phyloP scores from a whole-genome alignment of 371 early-diverging fungal species.

The Actinomucor elegans region DNA sequence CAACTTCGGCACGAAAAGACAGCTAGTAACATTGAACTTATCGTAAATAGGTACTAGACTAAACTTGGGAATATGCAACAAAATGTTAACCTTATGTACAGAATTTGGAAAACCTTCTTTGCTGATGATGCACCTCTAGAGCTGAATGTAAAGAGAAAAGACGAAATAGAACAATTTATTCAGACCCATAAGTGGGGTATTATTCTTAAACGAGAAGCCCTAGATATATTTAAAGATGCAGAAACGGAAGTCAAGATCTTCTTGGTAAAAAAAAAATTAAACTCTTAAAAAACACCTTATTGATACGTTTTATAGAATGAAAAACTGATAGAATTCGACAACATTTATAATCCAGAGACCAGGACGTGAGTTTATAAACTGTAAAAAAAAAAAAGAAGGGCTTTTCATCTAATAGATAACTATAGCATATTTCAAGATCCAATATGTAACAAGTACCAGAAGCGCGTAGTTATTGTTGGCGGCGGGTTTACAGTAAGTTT shows the following conservation, averaged over 20 bases:
- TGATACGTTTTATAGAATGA: conserved; percentile 10
- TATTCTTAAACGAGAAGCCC: conserved; percentile 13
- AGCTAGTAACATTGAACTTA: conserved; percentile 8
- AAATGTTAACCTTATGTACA: too few species aligned
- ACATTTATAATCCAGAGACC: not conserved
- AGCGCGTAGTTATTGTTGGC: conserved; percentile 33
- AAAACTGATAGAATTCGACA: conserved; percentile 24
- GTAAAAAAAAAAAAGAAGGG: conserved; percentile 10
- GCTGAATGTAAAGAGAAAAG: conserved; percentile 22
- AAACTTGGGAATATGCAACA: too few species aligned
- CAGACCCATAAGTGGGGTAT: conserved; percentile 18
- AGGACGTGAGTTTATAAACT: not conserved
- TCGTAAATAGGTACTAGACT: conserved; percentile 33
- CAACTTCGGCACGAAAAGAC: conserved; percentile 24
- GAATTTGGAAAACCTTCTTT: conserved; percentile 38
- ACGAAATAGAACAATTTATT: conserved; percentile 10
- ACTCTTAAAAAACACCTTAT: too few species aligned
- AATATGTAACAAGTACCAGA: conserved; percentile 9
- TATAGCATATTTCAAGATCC: conserved; percentile 1
- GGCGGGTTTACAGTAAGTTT: conserved; percentile 41
- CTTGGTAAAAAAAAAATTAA: too few species aligned
- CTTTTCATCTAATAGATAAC: not conserved
- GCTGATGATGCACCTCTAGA: conserved; percentile 20
- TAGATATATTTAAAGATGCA: conserved; percentile 19
- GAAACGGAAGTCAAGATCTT: conserved; percentile 25